A percentile compares a stretch with the other conserved stretches of the same genome.
Conservation (phyloP, 345 rosid species). For the Populus deltoides region DNA sequence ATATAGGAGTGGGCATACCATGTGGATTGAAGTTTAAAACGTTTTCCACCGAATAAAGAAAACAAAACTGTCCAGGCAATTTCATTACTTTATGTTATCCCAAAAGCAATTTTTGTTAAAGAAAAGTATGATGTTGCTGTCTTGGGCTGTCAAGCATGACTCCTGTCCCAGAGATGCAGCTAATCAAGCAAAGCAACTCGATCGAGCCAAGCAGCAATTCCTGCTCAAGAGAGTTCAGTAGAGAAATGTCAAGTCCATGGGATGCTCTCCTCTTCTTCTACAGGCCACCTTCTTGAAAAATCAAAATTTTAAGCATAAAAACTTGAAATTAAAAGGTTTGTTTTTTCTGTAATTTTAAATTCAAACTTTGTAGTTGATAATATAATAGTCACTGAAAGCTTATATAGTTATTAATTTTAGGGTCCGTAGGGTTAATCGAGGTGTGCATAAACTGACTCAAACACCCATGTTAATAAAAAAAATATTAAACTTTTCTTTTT, state of each 20-base stretch:
- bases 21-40: not conserved
- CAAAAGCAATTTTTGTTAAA: not conserved
- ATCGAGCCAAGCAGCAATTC: conserved; percentile 4
- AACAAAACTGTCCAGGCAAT: not conserved
- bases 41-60: not conserved
- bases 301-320: too few relatives aligned
- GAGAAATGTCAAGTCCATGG: conserved; percentile 19
- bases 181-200: not conserved
- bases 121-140: not conserved
- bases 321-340: too few relatives aligned
- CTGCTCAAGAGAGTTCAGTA: not conserved
- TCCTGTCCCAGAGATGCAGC: not conserved
- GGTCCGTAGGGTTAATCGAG: too few relatives aligned
- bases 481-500: not conserved
- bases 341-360: too few relatives aligned
- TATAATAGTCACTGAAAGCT: too few relatives aligned
- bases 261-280: conserved; percentile 3
- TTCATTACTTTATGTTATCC: not conserved
- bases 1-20: not conserved
- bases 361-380: too few relatives aligned
- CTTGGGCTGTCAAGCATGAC: conserved; percentile 21
- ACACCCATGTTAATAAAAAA: too few relatives aligned
- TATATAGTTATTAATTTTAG: too few relatives aligned
- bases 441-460: too few relatives aligned
- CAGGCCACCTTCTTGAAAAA: not conserved